These are phyloP conservation scores for Fusarium brevicatenulatum DNA, from an alignment of 2,329 filamentous ascomycete species.

Conservation along the genomic window DNA sequence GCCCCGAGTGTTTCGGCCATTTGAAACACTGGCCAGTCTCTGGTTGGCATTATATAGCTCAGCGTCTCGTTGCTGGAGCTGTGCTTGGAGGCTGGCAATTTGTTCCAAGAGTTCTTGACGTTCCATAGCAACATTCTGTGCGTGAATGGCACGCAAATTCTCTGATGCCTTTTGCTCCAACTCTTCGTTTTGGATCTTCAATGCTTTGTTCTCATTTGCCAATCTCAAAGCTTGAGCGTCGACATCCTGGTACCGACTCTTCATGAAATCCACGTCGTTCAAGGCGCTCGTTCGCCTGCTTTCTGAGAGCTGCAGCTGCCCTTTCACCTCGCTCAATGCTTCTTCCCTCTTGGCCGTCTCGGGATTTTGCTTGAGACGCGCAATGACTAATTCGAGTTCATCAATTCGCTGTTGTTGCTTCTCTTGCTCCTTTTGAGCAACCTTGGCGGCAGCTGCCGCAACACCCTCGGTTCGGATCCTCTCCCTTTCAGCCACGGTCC, in stretches of 20 bases:
- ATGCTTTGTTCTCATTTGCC: constrained; percentile 56
- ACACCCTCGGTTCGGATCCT: constrained; percentile 53
- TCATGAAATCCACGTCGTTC: constrained; percentile 65
- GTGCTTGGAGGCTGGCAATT: constrained; percentile 54
- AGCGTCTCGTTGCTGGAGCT: constrained; percentile 61
- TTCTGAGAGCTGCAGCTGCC: constrained; percentile 55
- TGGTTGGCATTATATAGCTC: constrained; percentile 59
- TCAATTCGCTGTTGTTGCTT: constrained; percentile 51
- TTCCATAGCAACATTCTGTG: constrained; percentile 55
- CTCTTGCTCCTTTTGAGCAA: constrained; percentile 49
- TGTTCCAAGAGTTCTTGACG: constrained; percentile 50
- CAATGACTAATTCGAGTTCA: constrained; percentile 50
- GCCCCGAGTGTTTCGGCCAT: constrained; percentile 65
- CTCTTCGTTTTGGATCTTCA: constrained; percentile 55
- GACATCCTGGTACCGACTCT: constrained; percentile 68
- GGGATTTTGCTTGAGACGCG: constrained; percentile 43
- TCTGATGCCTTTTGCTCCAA: constrained; percentile 56
- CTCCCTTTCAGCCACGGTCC: constrained; percentile 59
- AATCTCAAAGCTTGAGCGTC: constrained; percentile 60
- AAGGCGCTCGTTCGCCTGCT: constrained; percentile 54
- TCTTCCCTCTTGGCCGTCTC: constrained; percentile 40
- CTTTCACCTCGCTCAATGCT: constrained; percentile 51
- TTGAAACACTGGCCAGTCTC: constrained; percentile 60
- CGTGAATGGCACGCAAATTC: constrained; percentile 59
- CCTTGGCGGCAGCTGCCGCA: constrained; percentile 43